Evolutionary conservation across 2,329 filamentous ascomycete genomes (phyloP).

Genomic region (Chaetomiaceae sp.): DNA sequence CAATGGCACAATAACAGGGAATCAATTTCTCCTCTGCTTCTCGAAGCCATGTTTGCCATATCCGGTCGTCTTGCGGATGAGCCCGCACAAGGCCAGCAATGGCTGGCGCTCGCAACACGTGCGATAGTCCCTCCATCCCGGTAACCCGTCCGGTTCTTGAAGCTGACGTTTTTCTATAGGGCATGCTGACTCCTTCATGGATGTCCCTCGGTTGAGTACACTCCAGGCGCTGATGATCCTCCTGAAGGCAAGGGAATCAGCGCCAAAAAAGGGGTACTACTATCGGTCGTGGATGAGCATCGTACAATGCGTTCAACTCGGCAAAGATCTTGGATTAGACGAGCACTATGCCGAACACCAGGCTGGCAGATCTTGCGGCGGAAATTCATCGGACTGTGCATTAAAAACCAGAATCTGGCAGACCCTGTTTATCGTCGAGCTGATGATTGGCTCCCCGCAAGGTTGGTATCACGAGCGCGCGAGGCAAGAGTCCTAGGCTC

Average conservation of each 20-base stretch:
- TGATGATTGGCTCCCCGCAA: slow-evolving; percentile 92
- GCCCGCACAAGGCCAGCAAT: slow-evolving; percentile 79
- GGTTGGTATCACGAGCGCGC: slow-evolving; percentile 46
- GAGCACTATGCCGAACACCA: slow-evolving; percentile 80
- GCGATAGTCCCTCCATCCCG: slow-evolving; percentile 27
- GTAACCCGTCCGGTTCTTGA: neutral
- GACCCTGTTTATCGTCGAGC: slow-evolving; percentile 75
- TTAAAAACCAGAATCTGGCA: slow-evolving; percentile 89
- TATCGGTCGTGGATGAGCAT: slow-evolving; percentile 97
- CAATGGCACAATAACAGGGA: slow-evolving; percentile 82
- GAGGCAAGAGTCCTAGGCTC: neutral
- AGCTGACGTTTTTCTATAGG: slow-evolving; percentile 50
- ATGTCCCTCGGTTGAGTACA: slow-evolving; percentile 83
- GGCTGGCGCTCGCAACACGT: slow-evolving; percentile 88
- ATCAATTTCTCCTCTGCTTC: slow-evolving; percentile 81
- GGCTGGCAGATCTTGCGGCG: slow-evolving; percentile 65
- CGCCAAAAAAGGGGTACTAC: slow-evolving; percentile 89
- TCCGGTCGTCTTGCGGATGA: slow-evolving; percentile 79
- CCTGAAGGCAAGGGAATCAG: slow-evolving; percentile 86
- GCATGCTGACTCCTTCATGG: slow-evolving; percentile 90
- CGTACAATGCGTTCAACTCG: slow-evolving; percentile 89
- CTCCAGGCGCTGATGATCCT: slow-evolving; percentile 85
- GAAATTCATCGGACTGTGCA: slow-evolving; percentile 68
- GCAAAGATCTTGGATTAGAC: slow-evolving; percentile 82
- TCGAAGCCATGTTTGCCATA: slow-evolving; percentile 90